phyloP scores from a whole-genome alignment of 2,329 filamentous ascomycete genomes.

The Colletotrichum camelliae region DNA sequence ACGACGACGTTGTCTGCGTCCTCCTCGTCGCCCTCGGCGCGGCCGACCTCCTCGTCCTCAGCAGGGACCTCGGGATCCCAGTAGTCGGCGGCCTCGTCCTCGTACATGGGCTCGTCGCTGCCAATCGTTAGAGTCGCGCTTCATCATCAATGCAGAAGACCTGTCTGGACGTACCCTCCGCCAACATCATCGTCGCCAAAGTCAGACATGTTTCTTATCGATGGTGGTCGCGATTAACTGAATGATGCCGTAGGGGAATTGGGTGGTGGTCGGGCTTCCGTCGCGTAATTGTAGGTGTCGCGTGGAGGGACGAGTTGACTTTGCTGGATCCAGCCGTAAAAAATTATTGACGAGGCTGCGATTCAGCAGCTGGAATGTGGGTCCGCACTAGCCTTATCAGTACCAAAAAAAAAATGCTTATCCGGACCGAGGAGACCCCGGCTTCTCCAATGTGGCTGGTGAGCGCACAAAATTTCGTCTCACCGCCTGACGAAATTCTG shows the following conservation, averaged over 20 bases:
- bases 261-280: background rate
- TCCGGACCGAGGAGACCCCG: constrained; percentile 16
- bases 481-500: constrained; percentile 14
- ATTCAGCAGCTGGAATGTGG: background rate
- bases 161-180: constrained; percentile 14
- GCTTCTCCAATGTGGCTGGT: background rate
- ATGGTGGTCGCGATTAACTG: background rate
- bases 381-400: constrained; percentile 11
- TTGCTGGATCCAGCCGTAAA: constrained; percentile 19
- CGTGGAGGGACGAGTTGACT: background rate
- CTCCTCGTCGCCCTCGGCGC: constrained; percentile 58
- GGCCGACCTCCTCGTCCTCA: constrained; percentile 62
- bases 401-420: background rate
- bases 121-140: background rate
- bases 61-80: constrained; percentile 47
- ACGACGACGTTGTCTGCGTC: constrained; percentile 64
- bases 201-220: constrained; percentile 67
- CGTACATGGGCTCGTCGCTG: constrained; percentile 74
- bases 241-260: background rate
- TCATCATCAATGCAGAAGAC: background rate
- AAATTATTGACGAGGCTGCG: constrained; percentile 25
- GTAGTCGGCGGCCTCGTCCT: constrained; percentile 67
- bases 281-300: constrained; percentile 4
- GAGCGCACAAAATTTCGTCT: constrained; percentile 19
- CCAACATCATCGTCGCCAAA: constrained; percentile 65